A percentile compares a stretch with the other conserved stretches of the same genome.
phyloP scores from a whole-genome alignment of 768 basidiomycete species.

The Kwoniella dejecticola region DNA sequence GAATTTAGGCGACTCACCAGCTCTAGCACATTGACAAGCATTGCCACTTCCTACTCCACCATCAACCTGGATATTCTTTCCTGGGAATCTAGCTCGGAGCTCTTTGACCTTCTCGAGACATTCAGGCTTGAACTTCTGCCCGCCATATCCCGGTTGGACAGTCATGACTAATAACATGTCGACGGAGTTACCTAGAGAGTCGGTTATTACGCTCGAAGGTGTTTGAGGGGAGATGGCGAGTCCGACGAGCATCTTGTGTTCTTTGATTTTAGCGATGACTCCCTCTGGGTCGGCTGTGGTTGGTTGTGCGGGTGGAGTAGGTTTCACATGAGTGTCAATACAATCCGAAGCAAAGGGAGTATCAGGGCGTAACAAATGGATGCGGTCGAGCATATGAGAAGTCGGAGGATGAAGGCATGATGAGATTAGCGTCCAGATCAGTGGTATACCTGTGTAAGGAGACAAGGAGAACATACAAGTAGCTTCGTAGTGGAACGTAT shows the following conservation, averaged over 20 bases:
- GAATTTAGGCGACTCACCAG: constrained; percentile 62
- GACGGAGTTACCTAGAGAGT: constrained; percentile 75
- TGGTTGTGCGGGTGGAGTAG: too few relatives aligned
- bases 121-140: constrained; percentile 91
- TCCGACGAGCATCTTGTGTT: constrained; percentile 86
- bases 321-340: too few relatives aligned
- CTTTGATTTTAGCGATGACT: constrained; percentile 78
- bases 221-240: constrained; percentile 97
- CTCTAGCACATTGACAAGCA: constrained; percentile 80
- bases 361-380: too few relatives aligned
- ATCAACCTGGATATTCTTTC: constrained; percentile 97
- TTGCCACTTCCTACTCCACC: constrained; percentile 95
- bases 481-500: constrained; percentile 96
- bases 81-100: constrained; percentile 83
- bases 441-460: too few relatives aligned
- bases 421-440: background rate
- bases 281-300: constrained; percentile 56
- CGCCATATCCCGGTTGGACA: constrained; percentile 90
- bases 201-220: constrained; percentile 80
- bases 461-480: constrained; percentile 70
- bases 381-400: background rate
- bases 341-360: too few relatives aligned
- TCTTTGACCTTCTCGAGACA: constrained; percentile 92
- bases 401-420: background rate
- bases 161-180: constrained; percentile 99